Evolutionary conservation across 169 alveolate species (phyloP), one percentile per base, ranked within the genome.

Genomic region (Cryptosporidium parvum): DNA sequence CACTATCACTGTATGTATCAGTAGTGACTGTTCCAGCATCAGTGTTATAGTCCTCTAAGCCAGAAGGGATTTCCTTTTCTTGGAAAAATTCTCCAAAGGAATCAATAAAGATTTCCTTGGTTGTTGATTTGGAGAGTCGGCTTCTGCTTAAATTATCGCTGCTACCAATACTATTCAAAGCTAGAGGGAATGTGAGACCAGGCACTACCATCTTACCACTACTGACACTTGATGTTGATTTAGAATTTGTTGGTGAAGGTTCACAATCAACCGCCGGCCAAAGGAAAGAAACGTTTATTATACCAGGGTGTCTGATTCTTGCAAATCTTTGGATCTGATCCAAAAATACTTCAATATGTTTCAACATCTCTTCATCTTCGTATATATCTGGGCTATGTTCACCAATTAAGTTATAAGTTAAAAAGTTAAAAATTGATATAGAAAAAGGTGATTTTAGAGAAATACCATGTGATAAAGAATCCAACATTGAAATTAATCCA

Each of bases 161-260:
- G 67, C 35, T 10, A 26, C 67, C 8, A 3, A 56, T 26, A 2
- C 35, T 56, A 4, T 73, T 59, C 7, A 73, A 35, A 10, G 39
- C 5, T 7, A 73, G 18, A 33, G 86, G 86, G 59, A 73, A 73
- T n/a, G 86, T 26, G 9, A 73, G 52, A 16, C 86, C 86, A 58
- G 86, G 71, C 3, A 73, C 86, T 9, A 73, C 59, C 45, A 51
- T 44, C 56, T 33, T 35, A 14, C 18, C 29, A 14, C 12, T 18
- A 4, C 7, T 18, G 31, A 3, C 2, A 10, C 8, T 48, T 3
- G 21, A 48, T 14, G 7, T 1, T 42, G 48, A 42, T 42, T 42
- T 42, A 42, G 48, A 48, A 21, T 14, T 29, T 23, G 39, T n/a
- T 5, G 37, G 21, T 5, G 37, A 56, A 56, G 67, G 35, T 29